Percentiles rank a stretch among this genome's conserved stretches.
Conservation (phyloP, 257 asterid species). For the Salvia splendens region DNA sequence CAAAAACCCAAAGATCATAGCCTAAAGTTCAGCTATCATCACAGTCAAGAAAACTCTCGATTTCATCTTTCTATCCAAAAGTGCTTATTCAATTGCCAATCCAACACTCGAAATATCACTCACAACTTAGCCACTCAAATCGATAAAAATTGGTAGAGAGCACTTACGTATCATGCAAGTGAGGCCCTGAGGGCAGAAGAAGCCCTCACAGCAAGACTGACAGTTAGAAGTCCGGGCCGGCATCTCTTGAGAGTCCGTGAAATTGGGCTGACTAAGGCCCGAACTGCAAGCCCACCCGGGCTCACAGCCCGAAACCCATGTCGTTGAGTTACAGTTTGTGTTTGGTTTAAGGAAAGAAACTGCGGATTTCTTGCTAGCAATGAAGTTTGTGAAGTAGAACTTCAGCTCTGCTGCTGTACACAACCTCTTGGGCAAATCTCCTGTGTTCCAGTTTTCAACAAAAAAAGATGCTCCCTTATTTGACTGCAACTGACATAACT, state of each 20-base stretch:
- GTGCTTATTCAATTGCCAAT: too few species aligned
- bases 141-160: too few species aligned
- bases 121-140: too few species aligned
- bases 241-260: conserved; percentile 40
- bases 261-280: conserved; percentile 41
- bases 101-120: too few species aligned
- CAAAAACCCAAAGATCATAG: conserved; percentile 30
- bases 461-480: too few species aligned
- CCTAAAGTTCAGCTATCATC: too few species aligned
- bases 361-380: conserved; percentile 38
- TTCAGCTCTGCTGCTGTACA: conserved; percentile 81
- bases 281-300: conserved; percentile 93
- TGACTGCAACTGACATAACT: too few species aligned
- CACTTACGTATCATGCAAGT: conserved; percentile 97
- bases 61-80: too few species aligned
- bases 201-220: conserved; percentile 90
- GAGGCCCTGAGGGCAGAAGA: conserved; percentile 92
- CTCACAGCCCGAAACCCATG: conserved; percentile 92
- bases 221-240: conserved; percentile 72
- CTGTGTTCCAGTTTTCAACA: conserved; percentile 33
- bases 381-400: conserved; percentile 70
- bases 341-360: conserved; percentile 57
- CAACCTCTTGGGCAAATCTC: conserved; percentile 66
- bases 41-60: too few species aligned
- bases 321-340: conserved; percentile 57